Evolutionary conservation across 768 basidiomycete genomes (phyloP).

Genomic region (Boletus huronensis): DNA sequence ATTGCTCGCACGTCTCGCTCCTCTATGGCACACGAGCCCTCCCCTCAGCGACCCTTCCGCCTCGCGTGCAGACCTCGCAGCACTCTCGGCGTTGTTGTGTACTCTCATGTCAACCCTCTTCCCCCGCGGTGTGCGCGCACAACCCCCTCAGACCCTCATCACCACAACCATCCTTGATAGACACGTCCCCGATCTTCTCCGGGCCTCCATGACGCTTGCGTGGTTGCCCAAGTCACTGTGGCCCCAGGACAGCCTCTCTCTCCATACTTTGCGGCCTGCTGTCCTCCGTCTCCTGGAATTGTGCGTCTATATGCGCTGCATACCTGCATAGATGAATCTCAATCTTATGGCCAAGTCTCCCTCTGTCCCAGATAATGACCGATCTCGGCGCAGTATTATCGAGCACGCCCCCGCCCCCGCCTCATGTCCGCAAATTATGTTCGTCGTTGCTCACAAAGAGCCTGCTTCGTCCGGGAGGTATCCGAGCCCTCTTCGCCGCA

Average conservation of each 20-base stretch:
- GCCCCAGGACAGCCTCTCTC: conserved; percentile 35
- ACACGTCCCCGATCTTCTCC: conserved; percentile 57
- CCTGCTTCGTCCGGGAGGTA: conserved; percentile 65
- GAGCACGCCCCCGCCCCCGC: conserved; percentile 35
- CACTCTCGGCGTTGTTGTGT: conserved; percentile 41
- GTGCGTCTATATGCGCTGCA: conserved; percentile 43
- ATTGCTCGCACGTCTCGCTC: conserved; percentile 42
- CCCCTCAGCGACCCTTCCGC: conserved; percentile 27
- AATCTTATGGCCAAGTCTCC: conserved; percentile 39
- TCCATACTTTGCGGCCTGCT: conserved; percentile 48
- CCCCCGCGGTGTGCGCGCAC: conserved; percentile 46
- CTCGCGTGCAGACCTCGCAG: conserved; percentile 40
- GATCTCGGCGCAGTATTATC: conserved; percentile 62
- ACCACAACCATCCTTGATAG: conserved; percentile 54
- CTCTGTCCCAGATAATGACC: conserved; percentile 62
- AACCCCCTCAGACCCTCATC: conserved; percentile 56
- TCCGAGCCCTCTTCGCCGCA: conserved; percentile 64
- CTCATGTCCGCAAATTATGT: conserved; percentile 57
- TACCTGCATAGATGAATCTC: conserved; percentile 7
- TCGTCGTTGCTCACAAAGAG: conserved; percentile 66
- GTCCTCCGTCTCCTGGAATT: conserved; percentile 56
- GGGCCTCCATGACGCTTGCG: conserved; percentile 59
- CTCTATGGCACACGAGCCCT: conserved; percentile 35
- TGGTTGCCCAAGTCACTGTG: conserved; percentile 63
- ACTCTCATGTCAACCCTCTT: conserved; percentile 52